Evolutionary conservation across 140 eudicot species (phyloP), one percentile per base, ranked within the genome.

Genomic region (Oenanthe javanica): DNA sequence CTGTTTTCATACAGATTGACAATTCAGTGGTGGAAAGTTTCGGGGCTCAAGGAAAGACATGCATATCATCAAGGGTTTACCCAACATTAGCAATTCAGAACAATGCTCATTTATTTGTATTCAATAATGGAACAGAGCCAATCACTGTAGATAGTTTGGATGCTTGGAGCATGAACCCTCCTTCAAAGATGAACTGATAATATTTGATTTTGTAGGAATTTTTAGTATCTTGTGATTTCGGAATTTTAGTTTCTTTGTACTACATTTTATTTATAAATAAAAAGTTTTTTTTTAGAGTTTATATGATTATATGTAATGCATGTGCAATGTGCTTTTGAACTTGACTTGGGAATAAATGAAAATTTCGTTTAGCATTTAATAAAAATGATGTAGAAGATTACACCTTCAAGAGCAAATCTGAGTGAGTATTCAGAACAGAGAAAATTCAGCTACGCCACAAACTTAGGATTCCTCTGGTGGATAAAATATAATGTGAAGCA

Each of bases 1-100:
- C 3, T 36, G 45, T 69, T 67, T 49, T 76, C 3, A 14, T 69
- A 49, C 80, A 88, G 89, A 87, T 92, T 73, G 97, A 92, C 79
- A 87, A 89, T 76, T 90, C 93, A 1, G 90, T 92, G 55, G 89
- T 92, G 49, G 96, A 90, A 85, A 92, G 96, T 80, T 92, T 90
- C 80, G 97, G 85, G 0, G 91, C 88, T 1, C 64, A 82, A 50
- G 97, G 96, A 12, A 92, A 88, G 61, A 86, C 88, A n/a, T 79
- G 85, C 75, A 92, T 92, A 38, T 79, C 97, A 43, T 86, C 97
- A 3, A 87, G 97, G 79, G 93, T 87, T 63, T 92, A 92, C 86
- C 97, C 97, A 0, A 87, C 85, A 16, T 3, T 86, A 48, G 96
- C 97, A 38, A 16, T 85, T 15, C 16, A 19, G 42, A 57, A 63